These are phyloP conservation scores for Grosmannia penicillata DNA, from an alignment of 2,329 filamentous ascomycete genomes.

Conservation along the genomic window DNA sequence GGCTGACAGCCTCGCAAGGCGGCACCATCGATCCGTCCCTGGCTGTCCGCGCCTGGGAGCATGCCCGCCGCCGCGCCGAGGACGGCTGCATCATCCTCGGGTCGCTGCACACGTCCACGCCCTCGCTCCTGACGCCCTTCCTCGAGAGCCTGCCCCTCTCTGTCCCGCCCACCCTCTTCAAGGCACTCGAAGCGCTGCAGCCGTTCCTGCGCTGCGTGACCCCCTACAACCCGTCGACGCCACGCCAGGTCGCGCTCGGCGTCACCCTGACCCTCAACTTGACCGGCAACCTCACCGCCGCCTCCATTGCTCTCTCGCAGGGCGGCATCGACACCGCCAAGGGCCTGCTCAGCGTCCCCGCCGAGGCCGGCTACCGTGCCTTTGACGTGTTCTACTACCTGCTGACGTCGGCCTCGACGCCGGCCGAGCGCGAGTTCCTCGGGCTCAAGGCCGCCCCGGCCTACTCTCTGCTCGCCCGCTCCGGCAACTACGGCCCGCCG, in stretches of 20 bases:
- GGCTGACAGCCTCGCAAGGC: constrained; percentile 70
- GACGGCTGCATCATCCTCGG: constrained; percentile 86
- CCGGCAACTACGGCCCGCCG: constrained; percentile 73
- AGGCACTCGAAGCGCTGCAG: constrained; percentile 64
- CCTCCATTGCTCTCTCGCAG: constrained; percentile 65
- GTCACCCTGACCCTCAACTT: constrained; percentile 72
- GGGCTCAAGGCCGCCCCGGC: constrained; percentile 61
- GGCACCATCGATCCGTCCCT: constrained; percentile 71
- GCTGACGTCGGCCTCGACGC: constrained; percentile 77
- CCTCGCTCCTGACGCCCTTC: constrained; percentile 71
- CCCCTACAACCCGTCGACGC: constrained; percentile 72
- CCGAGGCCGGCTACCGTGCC: constrained; percentile 69
- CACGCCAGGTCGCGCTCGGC: constrained; percentile 66
- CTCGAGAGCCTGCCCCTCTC: constrained; percentile 66
- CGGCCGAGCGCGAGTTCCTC: constrained; percentile 77
- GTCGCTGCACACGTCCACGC: constrained; percentile 76
- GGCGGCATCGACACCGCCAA: constrained; percentile 74
- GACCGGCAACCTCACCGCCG: constrained; percentile 60
- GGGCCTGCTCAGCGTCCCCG: constrained; percentile 67
- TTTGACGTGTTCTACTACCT: constrained; percentile 99
- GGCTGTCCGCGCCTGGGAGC: constrained; percentile 81
- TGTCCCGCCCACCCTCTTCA: constrained; percentile 61
- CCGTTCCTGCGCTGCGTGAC: constrained; percentile 83
- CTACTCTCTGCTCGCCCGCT: constrained; percentile 68
- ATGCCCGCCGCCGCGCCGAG: constrained; percentile 84